These are phyloP conservation scores for Pythium coloratum DNA, from an alignment of 352 stramenopile genomes.

Conservation along the genomic window DNA sequence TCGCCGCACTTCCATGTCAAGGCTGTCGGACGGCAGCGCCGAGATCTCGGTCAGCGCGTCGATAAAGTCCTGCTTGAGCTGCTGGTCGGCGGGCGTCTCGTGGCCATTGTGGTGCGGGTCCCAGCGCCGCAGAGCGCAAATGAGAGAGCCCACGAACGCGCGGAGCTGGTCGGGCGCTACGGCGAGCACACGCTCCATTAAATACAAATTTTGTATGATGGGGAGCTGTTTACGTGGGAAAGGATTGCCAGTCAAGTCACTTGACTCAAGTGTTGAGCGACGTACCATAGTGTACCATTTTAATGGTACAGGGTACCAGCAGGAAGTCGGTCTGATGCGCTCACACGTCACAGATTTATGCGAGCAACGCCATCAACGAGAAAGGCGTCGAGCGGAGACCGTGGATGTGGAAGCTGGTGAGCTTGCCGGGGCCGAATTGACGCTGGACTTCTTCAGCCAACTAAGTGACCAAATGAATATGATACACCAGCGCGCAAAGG, in stretches of 20 bases:
- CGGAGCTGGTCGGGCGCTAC: conserved; percentile 3
- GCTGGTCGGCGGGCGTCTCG: neutral
- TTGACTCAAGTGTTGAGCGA: no score
- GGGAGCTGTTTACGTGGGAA: neutral
- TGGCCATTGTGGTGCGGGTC: conserved; percentile 6
- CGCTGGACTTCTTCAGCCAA: no score
- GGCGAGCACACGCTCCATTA: conserved; percentile 2
- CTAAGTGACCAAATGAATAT: no score
- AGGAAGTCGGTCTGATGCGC: no score
- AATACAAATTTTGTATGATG: neutral
- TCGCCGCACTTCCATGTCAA: conserved; percentile 72
- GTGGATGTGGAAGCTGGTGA: no score
- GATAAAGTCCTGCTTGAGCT: conserved; percentile 54
- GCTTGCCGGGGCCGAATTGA: no score
- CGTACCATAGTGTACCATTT: no score
- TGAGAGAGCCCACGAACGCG: conserved; percentile 19
- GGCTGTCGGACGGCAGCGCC: conserved; percentile 58
- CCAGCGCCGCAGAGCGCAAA: conserved; percentile 17
- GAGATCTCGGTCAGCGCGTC: conserved; percentile 75
- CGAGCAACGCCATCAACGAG: no score
- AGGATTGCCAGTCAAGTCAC: conserved; percentile 7
- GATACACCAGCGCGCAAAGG: no score
- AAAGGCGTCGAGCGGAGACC: no score
- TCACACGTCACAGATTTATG: no score
- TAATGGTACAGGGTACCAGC: no score